Base-by-base conservation (phyloP, 2,329 filamentous ascomycete species). In the Fusarium zealandicum region DNA sequence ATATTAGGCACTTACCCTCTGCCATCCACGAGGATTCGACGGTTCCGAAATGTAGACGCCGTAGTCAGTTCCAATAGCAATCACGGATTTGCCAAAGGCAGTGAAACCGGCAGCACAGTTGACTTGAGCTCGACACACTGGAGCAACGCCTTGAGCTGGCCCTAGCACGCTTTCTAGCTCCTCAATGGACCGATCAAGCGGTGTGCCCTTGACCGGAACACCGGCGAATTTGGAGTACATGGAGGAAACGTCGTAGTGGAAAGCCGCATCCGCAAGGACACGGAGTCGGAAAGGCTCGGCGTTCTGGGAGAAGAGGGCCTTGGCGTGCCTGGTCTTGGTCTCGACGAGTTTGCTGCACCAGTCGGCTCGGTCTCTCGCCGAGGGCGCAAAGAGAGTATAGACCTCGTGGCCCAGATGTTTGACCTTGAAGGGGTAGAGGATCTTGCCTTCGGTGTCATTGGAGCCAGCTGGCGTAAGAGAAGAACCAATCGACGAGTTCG, bases 331-430 rank as follows among this genome's bases (percentile, higher is more conserved):
- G 6, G 92, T 96, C 79, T 99, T 99, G 27, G 95, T 95, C 73
- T 96, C 90, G 38, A 96, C 88, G 65, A 99, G 96, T 75, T 92
- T 96, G 61, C 87, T 86, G 68, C 92, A 96, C 96, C 96, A 99
- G 41, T 96, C 91, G 57, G 86, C 81, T 51, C 95, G 84, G 65
- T 87, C 89, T 57, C 88, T 83, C 3, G 88, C 84, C 2, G 86
- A 89, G 6, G 88, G 84, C 0, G 93, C 93, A 71, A 96, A 98
- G 2, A 99, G 79, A 0, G 90, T 96, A 72, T 97, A 98, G 1
- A 91, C 88, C 64, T 96, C 93, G 40, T 96, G 90, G 11, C 96
- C 95, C 16, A 99, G 83, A 76, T 99, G 95, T 76, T 97, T 97
- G 71, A 99, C 86, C 63, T 88, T 88, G 84, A 99, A 99, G 0